Percentiles rank a stretch among this genome's conserved stretches.
These are phyloP conservation scores for Chalciporus sphaerocephalus DNA, from an alignment of 768 basidiomycete genomes.

Conservation along the genomic window DNA sequence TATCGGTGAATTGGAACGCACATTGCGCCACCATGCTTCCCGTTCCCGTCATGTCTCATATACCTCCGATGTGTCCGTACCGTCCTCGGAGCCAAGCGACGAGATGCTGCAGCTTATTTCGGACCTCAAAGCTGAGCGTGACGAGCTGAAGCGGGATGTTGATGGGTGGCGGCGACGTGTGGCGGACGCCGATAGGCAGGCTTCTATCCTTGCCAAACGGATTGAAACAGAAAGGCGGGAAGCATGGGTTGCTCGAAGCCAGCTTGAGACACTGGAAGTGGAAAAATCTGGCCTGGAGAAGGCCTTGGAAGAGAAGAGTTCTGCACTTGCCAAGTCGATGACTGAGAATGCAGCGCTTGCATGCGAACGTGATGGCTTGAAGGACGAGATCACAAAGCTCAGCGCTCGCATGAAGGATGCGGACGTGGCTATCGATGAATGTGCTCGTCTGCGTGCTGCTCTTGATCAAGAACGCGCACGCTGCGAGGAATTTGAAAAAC, in stretches of 20 bases:
- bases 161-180: slow-evolving; percentile 83
- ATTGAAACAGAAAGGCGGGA: slow-evolving; percentile 79
- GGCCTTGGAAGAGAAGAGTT: slow-evolving; percentile 36
- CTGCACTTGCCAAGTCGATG: slow-evolving; percentile 28
- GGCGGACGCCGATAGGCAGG: slow-evolving; percentile 67
- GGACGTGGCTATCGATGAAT: slow-evolving; percentile 22
- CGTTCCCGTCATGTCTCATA: slow-evolving; percentile 51
- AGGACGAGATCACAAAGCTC: slow-evolving; percentile 27
- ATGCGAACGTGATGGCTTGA: slow-evolving; percentile 29
- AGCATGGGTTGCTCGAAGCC: slow-evolving; percentile 79
- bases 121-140: slow-evolving; percentile 83
- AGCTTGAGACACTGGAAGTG: slow-evolving; percentile 56
- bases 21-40: slow-evolving; percentile 42
- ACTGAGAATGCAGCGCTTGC: slow-evolving; percentile 23
- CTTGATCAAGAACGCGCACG: slow-evolving; percentile 40
- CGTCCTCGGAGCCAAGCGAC: slow-evolving; percentile 54
- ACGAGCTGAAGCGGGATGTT: slow-evolving; percentile 83
- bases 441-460: slow-evolving; percentile 25
- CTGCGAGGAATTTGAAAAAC: slow-evolving; percentile 48
- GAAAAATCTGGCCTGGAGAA: slow-evolving; percentile 60
- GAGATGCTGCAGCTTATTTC: slow-evolving; percentile 74
- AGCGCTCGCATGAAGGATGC: slow-evolving; percentile 30
- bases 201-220: slow-evolving; percentile 58
- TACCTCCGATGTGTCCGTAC: slow-evolving; percentile 39
- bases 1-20: slow-evolving; percentile 76